A percentile compares a stretch with the other conserved stretches of the same genome.
Conservation (phyloP, 2,329 filamentous ascomycete genomes). For the Clathrospora elynae region DNA sequence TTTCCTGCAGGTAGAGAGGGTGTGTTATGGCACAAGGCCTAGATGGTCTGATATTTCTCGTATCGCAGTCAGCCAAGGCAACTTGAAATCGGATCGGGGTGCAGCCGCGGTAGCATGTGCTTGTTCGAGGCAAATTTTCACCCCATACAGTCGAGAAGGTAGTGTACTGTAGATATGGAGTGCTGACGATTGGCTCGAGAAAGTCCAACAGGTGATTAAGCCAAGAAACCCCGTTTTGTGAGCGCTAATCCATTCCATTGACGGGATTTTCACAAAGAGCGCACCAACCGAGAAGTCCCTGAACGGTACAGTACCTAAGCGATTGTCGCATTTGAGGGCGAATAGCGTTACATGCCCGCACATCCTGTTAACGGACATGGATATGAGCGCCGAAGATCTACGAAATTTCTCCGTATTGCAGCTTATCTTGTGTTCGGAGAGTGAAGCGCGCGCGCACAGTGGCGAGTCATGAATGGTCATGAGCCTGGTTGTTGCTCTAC, state of each 20-base stretch:
- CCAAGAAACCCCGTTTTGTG: constrained; percentile 2
- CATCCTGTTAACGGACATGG: constrained; percentile 12
- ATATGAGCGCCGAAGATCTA: constrained; percentile 8
- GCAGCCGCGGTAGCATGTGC: no score
- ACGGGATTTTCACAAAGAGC: constrained; percentile 27
- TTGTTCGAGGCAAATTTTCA: no score
- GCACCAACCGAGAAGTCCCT: constrained; percentile 19
- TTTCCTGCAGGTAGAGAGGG: constrained; percentile 14
- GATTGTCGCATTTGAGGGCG: constrained; percentile 6
- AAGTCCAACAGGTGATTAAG: neutral
- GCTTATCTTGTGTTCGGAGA: constrained; percentile 11
- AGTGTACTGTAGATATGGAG: neutral
- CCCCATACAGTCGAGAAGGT: neutral
- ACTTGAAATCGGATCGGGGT: constrained; percentile 1
- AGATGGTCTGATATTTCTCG: constrained; percentile 16
- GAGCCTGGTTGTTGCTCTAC: constrained; percentile 8
- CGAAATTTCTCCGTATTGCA: constrained; percentile 4
- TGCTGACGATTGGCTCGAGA: neutral
- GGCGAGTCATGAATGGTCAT: constrained; percentile 13
- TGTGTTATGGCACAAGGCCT: constrained; percentile 12
- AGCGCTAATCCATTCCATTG: constrained; percentile 20
- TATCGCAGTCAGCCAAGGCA: constrained; percentile 10
- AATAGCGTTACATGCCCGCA: constrained; percentile 9
- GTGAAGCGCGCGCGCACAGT: constrained; percentile 27
- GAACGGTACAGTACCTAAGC: constrained; percentile 16